A percentile compares a stretch with the other conserved stretches of the same genome.
Evolutionary conservation across 2,329 filamentous ascomycete genomes (phyloP).

Genomic region (Helicocarpus griseus): DNA sequence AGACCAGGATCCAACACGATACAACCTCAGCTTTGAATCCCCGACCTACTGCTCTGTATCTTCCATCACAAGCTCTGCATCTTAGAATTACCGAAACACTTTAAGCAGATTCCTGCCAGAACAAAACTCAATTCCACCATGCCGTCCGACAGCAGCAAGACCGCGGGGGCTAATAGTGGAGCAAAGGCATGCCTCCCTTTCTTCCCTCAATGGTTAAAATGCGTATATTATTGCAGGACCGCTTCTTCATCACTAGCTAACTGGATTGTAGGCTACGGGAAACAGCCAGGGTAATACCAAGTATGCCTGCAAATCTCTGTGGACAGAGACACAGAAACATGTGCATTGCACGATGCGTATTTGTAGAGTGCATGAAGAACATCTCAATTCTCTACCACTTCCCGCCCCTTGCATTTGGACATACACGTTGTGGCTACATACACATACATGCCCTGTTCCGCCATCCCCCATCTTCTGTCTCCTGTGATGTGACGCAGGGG

Average conservation of each 20-base stretch:
- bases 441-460: background rate
- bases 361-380: no score
- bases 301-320: background rate
- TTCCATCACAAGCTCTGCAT: no score
- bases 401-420: background rate
- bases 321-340: background rate
- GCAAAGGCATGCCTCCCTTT: background rate
- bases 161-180: background rate
- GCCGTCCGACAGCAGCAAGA: no score
- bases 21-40: no score
- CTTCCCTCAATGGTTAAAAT: no score
- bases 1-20: no score
- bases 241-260: no score
- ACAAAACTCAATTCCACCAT: background rate
- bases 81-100: background rate
- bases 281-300: background rate
- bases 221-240: no score
- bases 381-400: background rate
- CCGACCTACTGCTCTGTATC: no score
- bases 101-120: background rate
- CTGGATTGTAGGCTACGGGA: background rate
- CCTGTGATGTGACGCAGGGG: background rate
- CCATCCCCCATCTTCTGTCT: background rate
- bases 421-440: background rate
- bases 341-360: no score